phyloP scores from a whole-genome alignment of 1,284 basidiomycete species.

The Uromyces viciae-fabae region DNA sequence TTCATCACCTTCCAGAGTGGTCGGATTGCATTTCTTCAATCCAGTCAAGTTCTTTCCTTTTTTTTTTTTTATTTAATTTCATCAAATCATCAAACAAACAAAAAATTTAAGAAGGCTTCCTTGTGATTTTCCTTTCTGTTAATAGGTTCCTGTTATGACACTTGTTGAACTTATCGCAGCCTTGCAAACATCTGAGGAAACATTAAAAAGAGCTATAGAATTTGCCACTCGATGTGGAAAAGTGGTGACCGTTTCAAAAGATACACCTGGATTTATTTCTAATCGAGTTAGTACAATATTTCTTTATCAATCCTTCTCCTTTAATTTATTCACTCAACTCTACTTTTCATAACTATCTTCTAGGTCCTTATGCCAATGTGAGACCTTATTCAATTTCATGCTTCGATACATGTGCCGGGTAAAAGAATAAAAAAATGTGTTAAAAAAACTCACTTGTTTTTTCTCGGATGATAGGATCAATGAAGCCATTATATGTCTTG shows the following conservation, averaged over 20 bases:
- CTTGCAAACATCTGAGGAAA: conserved; percentile 77
- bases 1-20: conserved; percentile 65
- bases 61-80: neutral
- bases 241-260: conserved; percentile 80
- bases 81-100: no score
- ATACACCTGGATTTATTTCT: conserved; percentile 71
- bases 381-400: no score
- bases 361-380: conserved; percentile 45
- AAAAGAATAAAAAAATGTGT: no score
- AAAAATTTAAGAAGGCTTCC: neutral
- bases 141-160: conserved; percentile 61
- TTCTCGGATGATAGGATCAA: conserved; percentile 27
- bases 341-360: neutral
- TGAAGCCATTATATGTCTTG: conserved; percentile 44
- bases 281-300: conserved; percentile 36
- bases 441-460: neutral
- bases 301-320: no score
- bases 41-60: conserved; percentile 65
- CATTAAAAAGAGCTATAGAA: conserved; percentile 69
- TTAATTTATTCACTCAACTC: no score
- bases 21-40: conserved; percentile 73
- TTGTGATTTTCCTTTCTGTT: neutral
- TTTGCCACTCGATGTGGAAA: conserved; percentile 89
- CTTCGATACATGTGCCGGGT: neutral
- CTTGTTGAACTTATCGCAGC: conserved; percentile 87